These are phyloP conservation scores for Psophocarpus tetragonolobus DNA, from an alignment of 306 rosid genomes.

Conservation along the genomic window DNA sequence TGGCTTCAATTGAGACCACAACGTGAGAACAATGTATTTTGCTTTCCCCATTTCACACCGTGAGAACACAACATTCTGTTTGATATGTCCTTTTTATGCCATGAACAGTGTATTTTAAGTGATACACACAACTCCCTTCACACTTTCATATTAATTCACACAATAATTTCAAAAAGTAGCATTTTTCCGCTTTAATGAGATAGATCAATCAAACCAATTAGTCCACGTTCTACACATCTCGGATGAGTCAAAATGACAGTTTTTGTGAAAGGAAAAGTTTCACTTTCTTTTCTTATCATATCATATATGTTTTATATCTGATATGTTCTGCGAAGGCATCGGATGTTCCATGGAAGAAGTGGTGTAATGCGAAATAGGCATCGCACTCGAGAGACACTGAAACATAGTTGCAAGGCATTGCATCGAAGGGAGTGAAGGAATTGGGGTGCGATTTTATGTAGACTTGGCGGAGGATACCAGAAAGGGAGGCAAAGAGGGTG, in stretches of 20 bases:
- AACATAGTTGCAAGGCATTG: too few relatives aligned
- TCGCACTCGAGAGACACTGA: too few relatives aligned
- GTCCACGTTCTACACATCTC: neutral
- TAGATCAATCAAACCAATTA: neutral
- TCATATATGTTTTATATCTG: constrained; percentile 15
- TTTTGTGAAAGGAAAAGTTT: neutral
- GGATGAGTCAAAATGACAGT: constrained; percentile 24
- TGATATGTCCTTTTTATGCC: constrained; percentile 48
- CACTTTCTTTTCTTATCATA: neutral
- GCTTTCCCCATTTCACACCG: constrained; percentile 36
- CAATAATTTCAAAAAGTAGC: constrained; percentile 15
- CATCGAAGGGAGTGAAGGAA: too few relatives aligned
- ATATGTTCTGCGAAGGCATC: too few relatives aligned
- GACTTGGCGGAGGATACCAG: too few relatives aligned
- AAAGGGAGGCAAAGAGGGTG: too few relatives aligned
- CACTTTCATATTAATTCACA: neutral
- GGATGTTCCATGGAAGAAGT: too few relatives aligned
- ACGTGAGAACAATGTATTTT: too few relatives aligned
- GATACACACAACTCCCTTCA: constrained; percentile 7
- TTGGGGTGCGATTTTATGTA: too few relatives aligned
- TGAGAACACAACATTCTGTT: constrained; percentile 46
- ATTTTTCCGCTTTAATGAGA: neutral
- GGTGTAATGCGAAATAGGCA: too few relatives aligned
- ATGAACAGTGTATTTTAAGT: constrained; percentile 38
- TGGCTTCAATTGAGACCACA: constrained; percentile 85